Evolutionary conservation across 768 basidiomycete genomes (phyloP).

Genomic region (Kondoa subrosea): DNA sequence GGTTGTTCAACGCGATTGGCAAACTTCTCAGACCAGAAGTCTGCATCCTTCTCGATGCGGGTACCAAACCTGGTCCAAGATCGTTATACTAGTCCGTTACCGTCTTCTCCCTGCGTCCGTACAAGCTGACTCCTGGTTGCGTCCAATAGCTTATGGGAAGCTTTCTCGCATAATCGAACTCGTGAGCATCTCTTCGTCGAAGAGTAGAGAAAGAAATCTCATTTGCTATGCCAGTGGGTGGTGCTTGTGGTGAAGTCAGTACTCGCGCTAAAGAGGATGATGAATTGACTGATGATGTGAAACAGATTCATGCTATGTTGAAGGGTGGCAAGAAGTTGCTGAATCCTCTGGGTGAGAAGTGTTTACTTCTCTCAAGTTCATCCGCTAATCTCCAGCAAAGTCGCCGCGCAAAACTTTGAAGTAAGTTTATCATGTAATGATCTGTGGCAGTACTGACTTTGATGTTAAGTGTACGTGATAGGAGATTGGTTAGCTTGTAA

Average conservation of each 20-base stretch:
- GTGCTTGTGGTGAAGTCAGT: conserved; percentile 21
- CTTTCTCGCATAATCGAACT: conserved; percentile 35
- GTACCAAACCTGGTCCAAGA: conserved; percentile 90
- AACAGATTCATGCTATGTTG: conserved; percentile 64
- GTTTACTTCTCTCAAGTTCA: not conserved
- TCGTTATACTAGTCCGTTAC: conserved; percentile 86
- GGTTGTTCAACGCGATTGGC: conserved; percentile 87
- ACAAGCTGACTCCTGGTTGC: conserved; percentile 66
- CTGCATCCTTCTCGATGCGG: conserved; percentile 83
- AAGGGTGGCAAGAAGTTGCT: conserved; percentile 77
- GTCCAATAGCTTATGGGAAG: conserved; percentile 84
- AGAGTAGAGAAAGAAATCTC: not conserved
- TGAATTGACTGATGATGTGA: not conserved
- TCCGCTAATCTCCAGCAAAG: conserved; percentile 20
- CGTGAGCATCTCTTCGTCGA: not conserved
- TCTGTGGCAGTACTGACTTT: too few relatives aligned
- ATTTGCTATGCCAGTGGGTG: conserved; percentile 21
- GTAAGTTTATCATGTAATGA: not conserved
- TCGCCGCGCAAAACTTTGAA: conserved; percentile 69
- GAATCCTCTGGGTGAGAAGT: conserved; percentile 46
- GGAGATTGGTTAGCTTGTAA: too few relatives aligned
- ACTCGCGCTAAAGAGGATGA: not conserved
- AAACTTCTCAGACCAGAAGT: conserved; percentile 53
- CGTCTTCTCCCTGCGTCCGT: conserved; percentile 46
- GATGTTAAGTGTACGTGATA: too few relatives aligned